A percentile compares a stretch with the other conserved stretches of the same genome.
phyloP scores from a whole-genome alignment of 2,329 filamentous ascomycete genomes.

The Nakataea oryzae region DNA sequence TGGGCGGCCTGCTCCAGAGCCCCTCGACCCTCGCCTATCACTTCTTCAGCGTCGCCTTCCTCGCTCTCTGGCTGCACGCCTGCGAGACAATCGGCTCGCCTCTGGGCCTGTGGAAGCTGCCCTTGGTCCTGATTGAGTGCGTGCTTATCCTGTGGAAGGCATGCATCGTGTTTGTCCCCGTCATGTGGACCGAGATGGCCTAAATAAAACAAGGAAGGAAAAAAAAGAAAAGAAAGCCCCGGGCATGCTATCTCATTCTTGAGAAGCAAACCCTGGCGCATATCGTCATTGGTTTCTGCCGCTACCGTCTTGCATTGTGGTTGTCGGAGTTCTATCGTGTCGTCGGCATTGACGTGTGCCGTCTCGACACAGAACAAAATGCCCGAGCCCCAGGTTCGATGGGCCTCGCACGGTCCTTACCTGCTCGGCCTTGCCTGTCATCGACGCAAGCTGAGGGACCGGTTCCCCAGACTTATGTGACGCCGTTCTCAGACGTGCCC shows the following conservation, averaged over 20 bases:
- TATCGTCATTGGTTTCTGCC: not conserved
- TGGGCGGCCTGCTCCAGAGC: conserved; percentile 70
- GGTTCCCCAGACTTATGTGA: not conserved
- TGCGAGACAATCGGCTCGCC: conserved; percentile 29
- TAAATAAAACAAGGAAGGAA: too few relatives aligned
- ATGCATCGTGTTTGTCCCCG: conserved; percentile 71
- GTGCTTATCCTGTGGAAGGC: conserved; percentile 70
- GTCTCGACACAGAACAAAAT: not conserved
- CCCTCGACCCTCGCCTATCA: conserved; percentile 77
- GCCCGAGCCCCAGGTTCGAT: too few relatives aligned
- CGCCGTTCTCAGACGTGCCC: too few relatives aligned
- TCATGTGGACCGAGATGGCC: conserved; percentile 41
- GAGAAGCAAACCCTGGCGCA: too few relatives aligned
- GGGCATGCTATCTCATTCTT: not conserved
- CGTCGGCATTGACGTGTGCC: not conserved
- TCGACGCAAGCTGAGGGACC: not conserved
- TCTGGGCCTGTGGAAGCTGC: conserved; percentile 46
- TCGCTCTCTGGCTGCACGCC: conserved; percentile 54
- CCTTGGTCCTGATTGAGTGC: conserved; percentile 54
- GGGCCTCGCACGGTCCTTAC: not conserved
- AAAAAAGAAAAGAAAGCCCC: not conserved
- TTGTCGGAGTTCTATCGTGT: not conserved
- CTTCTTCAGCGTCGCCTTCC: conserved; percentile 86
- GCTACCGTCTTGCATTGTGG: not conserved
- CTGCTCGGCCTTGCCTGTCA: not conserved